A percentile compares a stretch with the other conserved stretches of the same genome.
phyloP scores from a whole-genome alignment of 768 basidiomycete species.

The Clathrus columnatus region DNA sequence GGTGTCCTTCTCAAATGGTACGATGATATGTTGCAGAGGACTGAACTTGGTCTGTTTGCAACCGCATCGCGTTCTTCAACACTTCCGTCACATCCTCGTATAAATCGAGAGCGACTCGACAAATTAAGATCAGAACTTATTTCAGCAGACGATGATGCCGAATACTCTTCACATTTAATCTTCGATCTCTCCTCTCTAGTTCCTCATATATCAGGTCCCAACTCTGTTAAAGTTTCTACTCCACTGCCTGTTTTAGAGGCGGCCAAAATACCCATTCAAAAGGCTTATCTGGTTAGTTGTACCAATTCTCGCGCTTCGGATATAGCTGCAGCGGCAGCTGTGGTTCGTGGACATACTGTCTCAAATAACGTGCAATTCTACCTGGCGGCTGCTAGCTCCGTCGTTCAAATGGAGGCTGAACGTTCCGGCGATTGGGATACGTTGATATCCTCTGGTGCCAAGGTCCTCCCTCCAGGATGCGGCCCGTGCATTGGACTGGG shows the following conservation, averaged over 20 bases:
- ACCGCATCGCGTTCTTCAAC: slow-evolving; percentile 31
- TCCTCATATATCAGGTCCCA: slow-evolving; percentile 94
- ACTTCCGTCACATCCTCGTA: slow-evolving; percentile 75
- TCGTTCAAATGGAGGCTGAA: slow-evolving; percentile 88
- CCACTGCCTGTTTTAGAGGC: slow-evolving; percentile 79
- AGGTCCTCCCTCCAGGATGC: slow-evolving; percentile 89
- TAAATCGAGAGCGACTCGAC: slow-evolving; percentile 66
- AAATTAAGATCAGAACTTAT: slow-evolving; percentile 42
- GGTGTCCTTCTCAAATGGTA: slow-evolving; percentile 81
- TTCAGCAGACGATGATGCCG: slow-evolving; percentile 66
- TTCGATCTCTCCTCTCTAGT: slow-evolving; percentile 91
- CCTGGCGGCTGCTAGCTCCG: slow-evolving; percentile 89
- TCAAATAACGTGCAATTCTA: slow-evolving; percentile 93
- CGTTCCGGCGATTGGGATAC: slow-evolving; percentile 79
- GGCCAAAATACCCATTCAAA: slow-evolving; percentile 74
- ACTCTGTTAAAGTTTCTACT: slow-evolving; percentile 95
- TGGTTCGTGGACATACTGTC: slow-evolving; percentile 71
- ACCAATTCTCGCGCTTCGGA: slow-evolving; percentile 97
- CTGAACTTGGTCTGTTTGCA: slow-evolving; percentile 71
- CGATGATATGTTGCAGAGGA: slow-evolving; percentile 57
- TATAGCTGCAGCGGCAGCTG: slow-evolving; percentile 85
- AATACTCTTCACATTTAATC: slow-evolving; percentile 80
- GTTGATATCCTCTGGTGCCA: slow-evolving; percentile 82
- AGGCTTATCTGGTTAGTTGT: slow-evolving; percentile 97
- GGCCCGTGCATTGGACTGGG: slow-evolving; percentile 98